Percentiles rank a stretch among this genome's conserved stretches.
phyloP scores from a whole-genome alignment of 2,329 filamentous ascomycete genomes.

The Ramularia collo-cygni region DNA sequence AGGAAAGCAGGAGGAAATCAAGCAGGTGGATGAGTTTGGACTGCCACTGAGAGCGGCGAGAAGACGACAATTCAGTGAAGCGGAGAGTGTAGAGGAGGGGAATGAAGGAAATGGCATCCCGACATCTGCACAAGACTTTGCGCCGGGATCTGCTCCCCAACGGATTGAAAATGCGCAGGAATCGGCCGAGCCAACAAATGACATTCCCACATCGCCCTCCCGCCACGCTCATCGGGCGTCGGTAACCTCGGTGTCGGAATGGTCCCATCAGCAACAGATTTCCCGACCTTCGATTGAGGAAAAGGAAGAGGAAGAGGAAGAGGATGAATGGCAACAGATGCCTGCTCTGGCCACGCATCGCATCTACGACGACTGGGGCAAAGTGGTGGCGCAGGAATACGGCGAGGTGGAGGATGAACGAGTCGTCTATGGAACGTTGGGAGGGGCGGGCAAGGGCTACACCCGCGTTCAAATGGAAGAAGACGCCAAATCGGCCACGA shows the following conservation, averaged over 20 bases:
- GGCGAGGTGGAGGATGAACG: slow-evolving; percentile 61
- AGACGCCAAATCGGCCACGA: slow-evolving; percentile 86
- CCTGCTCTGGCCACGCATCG: slow-evolving; percentile 87
- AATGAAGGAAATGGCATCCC: slow-evolving; percentile 1
- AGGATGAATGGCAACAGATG: slow-evolving; percentile 87
- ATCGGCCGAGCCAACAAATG: no score
- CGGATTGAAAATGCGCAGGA: no score
- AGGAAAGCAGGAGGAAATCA: slow-evolving; percentile 12
- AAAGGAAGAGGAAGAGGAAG: slow-evolving; percentile 48
- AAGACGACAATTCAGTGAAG: slow-evolving; percentile 20
- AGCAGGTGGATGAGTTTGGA: slow-evolving; percentile 33
- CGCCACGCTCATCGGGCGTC: slow-evolving; percentile 17
- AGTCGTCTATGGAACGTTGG: slow-evolving; percentile 67
- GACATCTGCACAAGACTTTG: slow-evolving; percentile 4
- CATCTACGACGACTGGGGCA: slow-evolving; percentile 91
- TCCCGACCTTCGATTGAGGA: slow-evolving; percentile 36
- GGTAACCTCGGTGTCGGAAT: slow-evolving; percentile 58
- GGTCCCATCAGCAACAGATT: slow-evolving; percentile 78
- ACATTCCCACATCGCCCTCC: slow-evolving; percentile 6
- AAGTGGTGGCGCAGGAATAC: slow-evolving; percentile 74
- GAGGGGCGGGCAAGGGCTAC: slow-evolving; percentile 90
- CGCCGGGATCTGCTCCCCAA: not conserved
- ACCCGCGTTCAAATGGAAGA: slow-evolving; percentile 93
- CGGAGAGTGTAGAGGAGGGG: slow-evolving; percentile 4
- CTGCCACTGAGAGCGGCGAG: slow-evolving; percentile 28